Percentiles rank a stretch among this genome's conserved stretches.
Conservation (phyloP, 768 basidiomycete genomes). For the Boletus sensibilis region DNA sequence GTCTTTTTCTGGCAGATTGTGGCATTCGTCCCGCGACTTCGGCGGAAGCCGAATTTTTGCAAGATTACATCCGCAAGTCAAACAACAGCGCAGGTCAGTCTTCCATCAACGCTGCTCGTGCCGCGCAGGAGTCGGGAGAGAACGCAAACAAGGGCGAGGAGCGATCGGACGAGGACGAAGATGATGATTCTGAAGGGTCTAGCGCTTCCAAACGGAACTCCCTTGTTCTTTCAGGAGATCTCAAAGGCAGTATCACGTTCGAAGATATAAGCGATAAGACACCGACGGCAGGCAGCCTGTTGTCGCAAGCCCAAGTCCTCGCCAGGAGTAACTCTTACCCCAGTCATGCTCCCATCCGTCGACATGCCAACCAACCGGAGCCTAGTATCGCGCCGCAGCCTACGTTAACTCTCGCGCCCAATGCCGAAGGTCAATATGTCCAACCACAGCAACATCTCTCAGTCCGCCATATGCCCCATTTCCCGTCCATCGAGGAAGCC, state of each 20-base stretch:
- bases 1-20: slow-evolving; percentile 58
- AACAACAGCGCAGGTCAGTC: slow-evolving; percentile 82
- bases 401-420: slow-evolving; percentile 54
- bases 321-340: slow-evolving; percentile 60
- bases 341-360: slow-evolving; percentile 72
- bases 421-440: slow-evolving; percentile 44
- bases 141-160: slow-evolving; percentile 60
- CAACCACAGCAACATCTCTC: slow-evolving; percentile 53
- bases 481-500: slow-evolving; percentile 85
- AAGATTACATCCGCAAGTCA: slow-evolving; percentile 88
- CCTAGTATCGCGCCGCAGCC: slow-evolving; percentile 51
- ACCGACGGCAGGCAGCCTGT: slow-evolving; percentile 73
- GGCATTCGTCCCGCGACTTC: slow-evolving; percentile 90
- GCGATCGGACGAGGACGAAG: slow-evolving; percentile 80
- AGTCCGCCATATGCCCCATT: slow-evolving; percentile 74
- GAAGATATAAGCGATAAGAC: slow-evolving; percentile 82
- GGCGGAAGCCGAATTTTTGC: slow-evolving; percentile 87
- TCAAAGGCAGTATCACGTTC: slow-evolving; percentile 53
- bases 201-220: slow-evolving; percentile 78
- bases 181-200: slow-evolving; percentile 79
- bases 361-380: slow-evolving; percentile 61
- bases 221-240: slow-evolving; percentile 60
- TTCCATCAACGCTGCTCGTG: slow-evolving; percentile 71
- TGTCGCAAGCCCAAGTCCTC: slow-evolving; percentile 71
- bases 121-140: slow-evolving; percentile 70